Evolutionary conservation across 2,329 filamentous ascomycete species (phyloP), one percentile per base, ranked within the genome.

Genomic region (Tolypocladium cylindrosporum): DNA sequence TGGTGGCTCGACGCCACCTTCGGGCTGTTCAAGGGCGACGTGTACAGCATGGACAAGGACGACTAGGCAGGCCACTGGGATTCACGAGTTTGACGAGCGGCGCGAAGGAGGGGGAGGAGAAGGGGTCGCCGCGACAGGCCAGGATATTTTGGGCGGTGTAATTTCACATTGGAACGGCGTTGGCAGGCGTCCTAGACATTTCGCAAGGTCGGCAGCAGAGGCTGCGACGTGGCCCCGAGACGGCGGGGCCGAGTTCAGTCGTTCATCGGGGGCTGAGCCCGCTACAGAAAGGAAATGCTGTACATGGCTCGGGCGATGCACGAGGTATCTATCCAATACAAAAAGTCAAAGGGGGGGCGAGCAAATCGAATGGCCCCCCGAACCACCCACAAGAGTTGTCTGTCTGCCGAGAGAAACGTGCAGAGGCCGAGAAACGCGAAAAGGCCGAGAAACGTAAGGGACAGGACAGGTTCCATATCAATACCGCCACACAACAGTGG

Each of bases 1-100:
- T 87, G 80, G 74, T 85, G 78, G 74, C 73, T 87, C 31, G 84
- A 87, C 65, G 73, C 75, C 21, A 78, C 77, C 57, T 84, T 86
- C 65, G 74, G 77, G 4, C 72, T 86, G 43, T 86, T 86, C 67
- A 77, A 78, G 48, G 78, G 82, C 27, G 83, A 85, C 63, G 80
- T 86, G 57, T 75, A 79, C 60, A 78, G 72, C 64, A 75, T 75
- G 11, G 81, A 84, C 61, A 84, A 82, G 73, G 83, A 86, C 59
- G 83, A 85, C 58, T 85, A 24, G 19, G 24, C 24, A 24, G 24
- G 24, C 24, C 24, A 27, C 24, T 27, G 24, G 3, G 36, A 50
- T 41, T 41, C 34, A 56, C 39, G 53, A 55, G 39, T 34, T 55
- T 34, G 53, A 55, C 39, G 53, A 55, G 53, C 31, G 19, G 48